Evolutionary conservation across 2,329 filamentous ascomycete species (phyloP), one percentile per base, ranked within the genome.

Genomic region (Pseudopithomyces maydicus): DNA sequence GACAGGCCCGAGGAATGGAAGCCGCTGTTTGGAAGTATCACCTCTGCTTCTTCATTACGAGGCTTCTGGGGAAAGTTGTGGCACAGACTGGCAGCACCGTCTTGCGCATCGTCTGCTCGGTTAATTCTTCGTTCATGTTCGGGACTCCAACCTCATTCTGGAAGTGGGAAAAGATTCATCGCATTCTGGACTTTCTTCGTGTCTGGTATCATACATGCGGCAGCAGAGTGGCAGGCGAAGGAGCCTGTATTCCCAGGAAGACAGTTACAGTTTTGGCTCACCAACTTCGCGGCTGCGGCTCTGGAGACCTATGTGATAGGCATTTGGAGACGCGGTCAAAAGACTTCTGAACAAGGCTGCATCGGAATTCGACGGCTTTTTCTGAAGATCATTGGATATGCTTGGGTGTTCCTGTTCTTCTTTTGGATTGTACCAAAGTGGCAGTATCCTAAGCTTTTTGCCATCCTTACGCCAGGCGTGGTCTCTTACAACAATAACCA

Each of bases 141-240:
- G 12, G 4, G 23, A 20, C 23, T 50, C 15, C 11, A 6, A 35
- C 23, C 36, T 11, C 8, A 38, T 19, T 56, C 46, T 5, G 6
- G 19, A 12, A 3, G 6, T 6, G 39, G 52, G 20, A 56, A 56
- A 33, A n/a, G 38, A 2, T 38, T 52, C 22, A 20, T 56, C 17
- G 54, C 54, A 29, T 56, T 56, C 23, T 56, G 54, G 54, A 32
- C 47, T 7, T 56, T 56, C 35, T 46, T 56, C 29, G 41, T 52
- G 12, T 56, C 54, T 6, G 54, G 54, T 15, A 44, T 56, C 14
- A 19, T 5, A 10, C 54, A 56, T 32, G 47, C 29, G 2, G 33
- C 50, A 3, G 46, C 54, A 19, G 54, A 56, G 8, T 56, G 29
- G 38, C 26, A 45, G 29, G 32, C 17, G 6, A 39, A 29, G 3